phyloP scores from a whole-genome alignment of 2,329 filamentous ascomycete genomes.

The Coniella lustricola region DNA sequence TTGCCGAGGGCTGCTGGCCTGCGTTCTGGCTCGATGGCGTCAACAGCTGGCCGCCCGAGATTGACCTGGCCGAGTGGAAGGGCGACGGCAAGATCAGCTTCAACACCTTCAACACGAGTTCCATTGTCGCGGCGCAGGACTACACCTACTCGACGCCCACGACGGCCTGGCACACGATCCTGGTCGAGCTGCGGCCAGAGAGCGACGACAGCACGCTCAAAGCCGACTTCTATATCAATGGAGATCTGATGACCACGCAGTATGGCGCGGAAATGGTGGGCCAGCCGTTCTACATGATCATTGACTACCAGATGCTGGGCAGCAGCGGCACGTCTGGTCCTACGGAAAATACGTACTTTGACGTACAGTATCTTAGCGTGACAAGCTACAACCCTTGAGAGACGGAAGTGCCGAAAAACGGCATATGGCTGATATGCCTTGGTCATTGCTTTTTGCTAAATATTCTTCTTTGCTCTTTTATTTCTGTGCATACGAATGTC shows the following conservation, averaged over 20 bases:
- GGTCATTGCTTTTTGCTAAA: too few species aligned
- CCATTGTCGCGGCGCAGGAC: slow-evolving; percentile 35
- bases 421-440: too few species aligned
- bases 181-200: slow-evolving; percentile 39
- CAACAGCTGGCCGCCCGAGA: slow-evolving; percentile 47
- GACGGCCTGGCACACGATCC: slow-evolving; percentile 39
- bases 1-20: slow-evolving; percentile 42
- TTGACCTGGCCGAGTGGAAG: slow-evolving; percentile 53
- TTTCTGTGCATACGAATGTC: too few species aligned
- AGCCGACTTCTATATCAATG: slow-evolving; percentile 46
- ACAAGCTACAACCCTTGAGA: slow-evolving; percentile 18
- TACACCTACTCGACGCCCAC: slow-evolving; percentile 36
- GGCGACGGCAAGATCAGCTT: slow-evolving; percentile 45
- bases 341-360: slow-evolving; percentile 16
- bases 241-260: slow-evolving; percentile 37
- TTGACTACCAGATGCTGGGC: slow-evolving; percentile 19
- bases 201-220: slow-evolving; percentile 39
- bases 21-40: slow-evolving; percentile 50
- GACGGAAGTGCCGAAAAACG: not conserved
- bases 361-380: slow-evolving; percentile 17
- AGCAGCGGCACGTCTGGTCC: slow-evolving; percentile 17
- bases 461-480: not conserved
- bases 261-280: slow-evolving; percentile 40
- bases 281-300: slow-evolving; percentile 30
- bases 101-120: slow-evolving; percentile 43